Base-by-base conservation (phyloP, 108 stramenopile genomes). In the Cylindrotheca fusiformis region DNA sequence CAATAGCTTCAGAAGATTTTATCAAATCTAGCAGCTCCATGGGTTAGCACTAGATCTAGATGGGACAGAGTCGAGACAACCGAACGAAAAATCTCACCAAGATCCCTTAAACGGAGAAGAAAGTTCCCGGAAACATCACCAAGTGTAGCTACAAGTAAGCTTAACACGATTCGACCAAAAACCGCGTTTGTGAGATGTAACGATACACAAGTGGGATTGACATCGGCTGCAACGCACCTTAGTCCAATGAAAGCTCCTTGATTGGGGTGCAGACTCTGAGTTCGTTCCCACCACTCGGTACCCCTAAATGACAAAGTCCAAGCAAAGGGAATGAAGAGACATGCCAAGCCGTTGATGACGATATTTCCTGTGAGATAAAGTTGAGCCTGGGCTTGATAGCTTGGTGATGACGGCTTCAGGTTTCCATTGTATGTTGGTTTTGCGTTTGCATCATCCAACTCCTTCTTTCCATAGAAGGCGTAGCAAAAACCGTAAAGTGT, bases 251-350 rank as follows among this genome's bases (percentile, higher is more conserved):
- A 55, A n/a, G 55, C 55, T 14, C 8, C 24, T n/a, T 55, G 55
- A 22, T 30, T 55, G 28, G 55, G 55, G 29, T 55, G 55, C 24
- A 55, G n/a, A 3, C 10, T 22, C 29, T 55, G 55, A 5, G 29
- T 27, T 6, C 55, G 17, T 4, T 55, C 22, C 55, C 55, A 55
- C 55, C 55, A 55, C 12, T 55, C 55, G 20, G 55, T 55, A 5
- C 55, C 55, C n/a, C 28, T 23, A 29, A 55, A 6, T 4, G 27
- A 5, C 24, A 55, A 18, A 6, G 55, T 29, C 55, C 55, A 55
- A 4, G 55, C 55, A 30, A 55, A 55, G 4, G 55, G 55, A 5
- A 55, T 14, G 22, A 55, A 55, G 10, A 55, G 28, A 30, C 55
- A 55, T 14, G 55, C 55, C 26, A 55, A 27, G 6, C 55, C 28